These are phyloP conservation scores for Arabis hirsuta DNA, from an alignment of 345 rosid genomes.

Conservation along the genomic window DNA sequence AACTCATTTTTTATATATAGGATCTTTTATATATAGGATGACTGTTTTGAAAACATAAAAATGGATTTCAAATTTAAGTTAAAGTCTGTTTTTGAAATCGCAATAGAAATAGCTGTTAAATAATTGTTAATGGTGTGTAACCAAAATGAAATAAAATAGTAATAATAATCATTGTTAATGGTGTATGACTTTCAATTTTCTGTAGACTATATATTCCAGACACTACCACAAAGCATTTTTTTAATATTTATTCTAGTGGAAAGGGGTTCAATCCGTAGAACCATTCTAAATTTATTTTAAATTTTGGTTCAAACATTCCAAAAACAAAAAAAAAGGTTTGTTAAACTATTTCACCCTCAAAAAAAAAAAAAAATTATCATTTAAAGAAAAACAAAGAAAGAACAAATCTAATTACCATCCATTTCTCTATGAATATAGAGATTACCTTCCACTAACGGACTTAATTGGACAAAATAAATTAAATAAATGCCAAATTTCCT, in stretches of 20 bases:
- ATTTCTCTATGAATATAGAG: neutral
- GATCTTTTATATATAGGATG: too few species aligned
- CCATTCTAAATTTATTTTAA: neutral
- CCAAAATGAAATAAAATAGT: too few species aligned
- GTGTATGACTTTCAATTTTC: too few species aligned
- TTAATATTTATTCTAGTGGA: neutral
- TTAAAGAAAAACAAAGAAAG: neutral
- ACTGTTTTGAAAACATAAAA: too few species aligned
- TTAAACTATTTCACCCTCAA: neutral
- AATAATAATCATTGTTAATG: too few species aligned
- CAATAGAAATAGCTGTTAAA: too few species aligned
- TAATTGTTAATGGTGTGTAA: too few species aligned
- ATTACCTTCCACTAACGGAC: constrained; percentile 23
- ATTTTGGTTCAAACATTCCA: neutral
- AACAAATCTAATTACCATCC: constrained; percentile 1
- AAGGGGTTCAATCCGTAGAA: neutral
- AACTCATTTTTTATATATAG: too few species aligned
- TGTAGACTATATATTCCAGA: neutral
- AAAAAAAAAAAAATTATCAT: neutral
- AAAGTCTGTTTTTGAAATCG: too few species aligned
- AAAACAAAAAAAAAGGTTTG: neutral
- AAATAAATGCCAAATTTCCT: neutral
- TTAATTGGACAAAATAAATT: constrained; percentile 5
- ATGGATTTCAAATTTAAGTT: too few species aligned
- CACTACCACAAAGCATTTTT: neutral